A percentile compares a stretch with the other conserved stretches of the same genome.
Evolutionary conservation across 192 early-diverging fungal species (phyloP).

Genomic region (Rhizoclosmatium globosum): DNA sequence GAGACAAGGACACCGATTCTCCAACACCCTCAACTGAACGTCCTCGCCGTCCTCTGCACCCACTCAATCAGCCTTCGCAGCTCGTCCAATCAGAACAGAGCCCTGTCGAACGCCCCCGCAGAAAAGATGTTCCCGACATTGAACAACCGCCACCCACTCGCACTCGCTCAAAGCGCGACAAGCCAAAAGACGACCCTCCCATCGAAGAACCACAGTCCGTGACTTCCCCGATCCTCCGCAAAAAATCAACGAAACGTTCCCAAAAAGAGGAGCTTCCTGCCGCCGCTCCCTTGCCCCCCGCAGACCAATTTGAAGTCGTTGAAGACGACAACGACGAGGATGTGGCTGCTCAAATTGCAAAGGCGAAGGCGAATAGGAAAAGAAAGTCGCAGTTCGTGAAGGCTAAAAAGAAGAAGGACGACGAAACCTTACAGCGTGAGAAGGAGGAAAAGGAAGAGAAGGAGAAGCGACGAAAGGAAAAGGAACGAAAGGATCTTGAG

Average conservation of each 20-base stretch:
- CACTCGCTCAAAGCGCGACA: too few relatives aligned
- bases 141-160: too few relatives aligned
- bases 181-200: too few relatives aligned
- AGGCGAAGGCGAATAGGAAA: constrained; percentile 6
- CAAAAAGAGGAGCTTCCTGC: background rate
- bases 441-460: constrained; percentile 27
- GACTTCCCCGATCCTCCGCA: background rate
- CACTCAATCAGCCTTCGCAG: background rate
- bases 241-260: background rate
- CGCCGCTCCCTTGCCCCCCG: background rate
- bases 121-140: too few relatives aligned
- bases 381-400: constrained; percentile 29
- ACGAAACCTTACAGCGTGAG: constrained; percentile 7
- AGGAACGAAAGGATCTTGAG: constrained; percentile 34
- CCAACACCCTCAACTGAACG: background rate
- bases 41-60: background rate
- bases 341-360: constrained; percentile 6
- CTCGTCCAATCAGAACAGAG: background rate
- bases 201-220: background rate
- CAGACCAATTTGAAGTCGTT: constrained; percentile 4
- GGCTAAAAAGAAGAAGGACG: constrained; percentile 32
- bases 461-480: constrained; percentile 17
- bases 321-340: constrained; percentile 16
- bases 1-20: background rate
- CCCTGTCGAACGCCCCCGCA: too few relatives aligned